phyloP scores from a whole-genome alignment of 257 asterid genomes.

The Oldenlandia corymbosa region DNA sequence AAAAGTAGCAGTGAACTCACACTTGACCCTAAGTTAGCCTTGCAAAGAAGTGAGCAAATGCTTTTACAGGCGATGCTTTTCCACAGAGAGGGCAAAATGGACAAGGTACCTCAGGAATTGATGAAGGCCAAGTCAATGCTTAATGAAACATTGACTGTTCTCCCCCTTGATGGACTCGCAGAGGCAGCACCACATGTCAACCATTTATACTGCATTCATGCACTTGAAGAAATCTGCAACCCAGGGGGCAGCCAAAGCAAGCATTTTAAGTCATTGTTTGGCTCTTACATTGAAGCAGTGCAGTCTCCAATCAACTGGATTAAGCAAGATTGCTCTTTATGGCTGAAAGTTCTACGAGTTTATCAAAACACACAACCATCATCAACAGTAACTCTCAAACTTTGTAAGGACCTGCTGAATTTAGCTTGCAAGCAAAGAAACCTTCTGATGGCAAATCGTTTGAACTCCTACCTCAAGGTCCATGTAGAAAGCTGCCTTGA shows the following conservation, averaged over 20 bases:
- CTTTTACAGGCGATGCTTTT: slow-evolving; percentile 97
- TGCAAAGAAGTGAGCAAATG: slow-evolving; percentile 98
- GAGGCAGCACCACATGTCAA: slow-evolving; percentile 83
- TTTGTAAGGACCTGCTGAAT: slow-evolving; percentile 62
- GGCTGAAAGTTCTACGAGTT: slow-evolving; percentile 92
- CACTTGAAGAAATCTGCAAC: slow-evolving; percentile 65
- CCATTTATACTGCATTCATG: slow-evolving; percentile 74
- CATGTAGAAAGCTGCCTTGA: slow-evolving; percentile 51
- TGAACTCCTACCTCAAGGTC: slow-evolving; percentile 53
- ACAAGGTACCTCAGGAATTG: slow-evolving; percentile 67
- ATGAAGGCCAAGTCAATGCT: slow-evolving; percentile 78
- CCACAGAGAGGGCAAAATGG: slow-evolving; percentile 67
- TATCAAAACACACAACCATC: slow-evolving; percentile 55
- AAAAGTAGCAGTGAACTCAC: slow-evolving; percentile 87
- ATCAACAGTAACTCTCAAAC: slow-evolving; percentile 68
- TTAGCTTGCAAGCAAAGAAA: slow-evolving; percentile 88
- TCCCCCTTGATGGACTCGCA: slow-evolving; percentile 80
- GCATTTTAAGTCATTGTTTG: slow-evolving; percentile 44
- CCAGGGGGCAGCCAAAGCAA: slow-evolving; percentile 42
- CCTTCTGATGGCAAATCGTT: slow-evolving; percentile 68
- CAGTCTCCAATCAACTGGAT: slow-evolving; percentile 56
- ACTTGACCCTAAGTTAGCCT: slow-evolving; percentile 87
- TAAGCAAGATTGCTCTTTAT: slow-evolving; percentile 82
- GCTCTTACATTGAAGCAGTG: slow-evolving; percentile 58
- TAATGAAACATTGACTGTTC: slow-evolving; percentile 70